phyloP scores from a whole-genome alignment of 2,329 filamentous ascomycete genomes.

The Penicillium corylophilum region DNA sequence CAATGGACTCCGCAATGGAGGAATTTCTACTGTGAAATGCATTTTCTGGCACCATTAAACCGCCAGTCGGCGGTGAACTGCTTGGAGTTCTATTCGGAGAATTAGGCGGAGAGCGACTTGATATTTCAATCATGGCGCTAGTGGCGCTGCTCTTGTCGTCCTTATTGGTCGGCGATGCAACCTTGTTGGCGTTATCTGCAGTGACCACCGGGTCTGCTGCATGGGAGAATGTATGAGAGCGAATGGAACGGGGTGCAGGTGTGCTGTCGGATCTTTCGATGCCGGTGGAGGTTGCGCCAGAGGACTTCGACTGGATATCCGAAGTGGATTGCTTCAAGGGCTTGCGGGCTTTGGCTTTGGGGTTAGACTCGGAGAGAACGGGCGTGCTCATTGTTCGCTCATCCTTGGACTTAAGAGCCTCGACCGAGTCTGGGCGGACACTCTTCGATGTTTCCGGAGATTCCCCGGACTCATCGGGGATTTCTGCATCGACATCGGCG shows the following conservation, averaged over 20 bases:
- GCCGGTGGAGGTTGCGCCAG: conserved; percentile 28
- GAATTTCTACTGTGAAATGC: conserved; percentile 45
- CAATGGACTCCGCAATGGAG: conserved; percentile 52
- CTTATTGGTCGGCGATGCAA: conserved; percentile 55
- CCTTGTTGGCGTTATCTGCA: conserved; percentile 65
- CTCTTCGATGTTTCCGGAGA: conserved; percentile 22
- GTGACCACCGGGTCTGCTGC: conserved; percentile 65
- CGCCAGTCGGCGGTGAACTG: conserved; percentile 43
- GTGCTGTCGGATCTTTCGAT: conserved; percentile 37
- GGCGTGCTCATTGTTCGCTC: conserved; percentile 37
- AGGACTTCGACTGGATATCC: conserved; percentile 19
- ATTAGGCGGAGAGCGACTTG: conserved; percentile 59
- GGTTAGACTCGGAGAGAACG: conserved; percentile 26
- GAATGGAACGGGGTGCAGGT: conserved; percentile 55
- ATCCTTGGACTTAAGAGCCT: conserved; percentile 33
- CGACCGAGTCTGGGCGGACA: conserved; percentile 21
- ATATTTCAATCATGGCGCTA: conserved; percentile 66
- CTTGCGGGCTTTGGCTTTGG: conserved; percentile 30
- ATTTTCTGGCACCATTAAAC: conserved; percentile 37
- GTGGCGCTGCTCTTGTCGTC: conserved; percentile 61
- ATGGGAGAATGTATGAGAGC: conserved; percentile 63
- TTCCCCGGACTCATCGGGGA: conserved; percentile 36
- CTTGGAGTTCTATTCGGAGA: conserved; percentile 53
- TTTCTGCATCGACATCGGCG: conserved; percentile 37
- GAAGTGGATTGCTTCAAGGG: conserved; percentile 26